phyloP scores from a whole-genome alignment of 768 basidiomycete genomes.

The Hypholoma fasciculare region DNA sequence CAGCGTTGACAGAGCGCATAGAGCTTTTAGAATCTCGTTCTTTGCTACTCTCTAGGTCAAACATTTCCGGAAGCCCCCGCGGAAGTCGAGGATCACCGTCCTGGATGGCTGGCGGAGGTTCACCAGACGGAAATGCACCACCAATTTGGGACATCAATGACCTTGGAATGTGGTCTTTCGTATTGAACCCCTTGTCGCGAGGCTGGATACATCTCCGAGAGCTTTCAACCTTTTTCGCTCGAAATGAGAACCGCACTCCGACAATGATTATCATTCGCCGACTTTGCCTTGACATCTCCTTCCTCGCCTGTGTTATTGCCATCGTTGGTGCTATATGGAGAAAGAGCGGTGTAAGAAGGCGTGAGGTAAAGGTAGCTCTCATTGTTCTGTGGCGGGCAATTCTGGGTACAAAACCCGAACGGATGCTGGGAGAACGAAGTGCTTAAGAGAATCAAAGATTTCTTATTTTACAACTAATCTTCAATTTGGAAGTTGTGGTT shows the following conservation, averaged over 20 bases:
- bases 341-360: constrained; percentile 65
- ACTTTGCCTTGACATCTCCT: constrained; percentile 76
- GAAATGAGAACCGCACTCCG: constrained; percentile 62
- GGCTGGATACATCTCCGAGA: constrained; percentile 48
- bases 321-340: constrained; percentile 62
- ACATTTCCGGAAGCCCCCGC: constrained; percentile 36
- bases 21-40: constrained; percentile 61
- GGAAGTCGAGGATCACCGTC: constrained; percentile 38
- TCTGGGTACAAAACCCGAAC: constrained; percentile 48
- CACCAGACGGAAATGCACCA: constrained; percentile 34
- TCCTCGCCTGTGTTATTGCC: constrained; percentile 66
- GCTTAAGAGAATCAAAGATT: constrained; percentile 28
- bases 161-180: constrained; percentile 79
- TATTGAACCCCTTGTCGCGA: constrained; percentile 64
- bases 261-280: constrained; percentile 68
- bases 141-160: constrained; percentile 74
- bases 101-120: constrained; percentile 37
- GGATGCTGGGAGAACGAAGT: constrained; percentile 51
- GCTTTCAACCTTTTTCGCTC: constrained; percentile 57
- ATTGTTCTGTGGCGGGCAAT: constrained; percentile 70
- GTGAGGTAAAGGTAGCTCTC: constrained; percentile 68
- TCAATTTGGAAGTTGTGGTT: constrained; percentile 7
- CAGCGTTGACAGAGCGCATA: constrained; percentile 81
- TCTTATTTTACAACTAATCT: neutral
- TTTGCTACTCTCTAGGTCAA: constrained; percentile 39